Evolutionary conservation across 305 asterid species (phyloP).

Genomic region (Coffea humblotiana): DNA sequence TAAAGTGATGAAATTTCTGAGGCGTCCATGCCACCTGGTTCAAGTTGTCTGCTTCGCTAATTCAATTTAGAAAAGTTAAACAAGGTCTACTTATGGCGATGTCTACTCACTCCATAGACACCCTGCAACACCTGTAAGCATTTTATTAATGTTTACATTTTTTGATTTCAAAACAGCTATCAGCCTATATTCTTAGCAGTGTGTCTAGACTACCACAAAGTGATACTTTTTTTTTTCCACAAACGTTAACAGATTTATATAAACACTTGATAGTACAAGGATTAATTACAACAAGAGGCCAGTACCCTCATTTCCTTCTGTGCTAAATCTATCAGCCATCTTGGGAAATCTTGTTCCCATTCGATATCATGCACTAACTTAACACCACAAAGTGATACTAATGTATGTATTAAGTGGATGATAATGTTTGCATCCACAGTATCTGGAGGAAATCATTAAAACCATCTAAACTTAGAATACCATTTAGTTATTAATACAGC

Average conservation of each 20-base stretch:
- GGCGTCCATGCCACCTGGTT: background rate
- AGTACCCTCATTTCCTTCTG: too few species aligned
- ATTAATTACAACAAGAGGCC: too few species aligned
- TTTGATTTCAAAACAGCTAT: background rate
- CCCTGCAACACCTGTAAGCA: background rate
- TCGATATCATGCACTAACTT: too few species aligned
- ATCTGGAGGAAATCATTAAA: background rate
- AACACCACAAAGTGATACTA: background rate
- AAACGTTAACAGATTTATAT: too few species aligned
- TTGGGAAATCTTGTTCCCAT: too few species aligned
- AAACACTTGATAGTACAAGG: too few species aligned
- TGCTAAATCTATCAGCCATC: too few species aligned
- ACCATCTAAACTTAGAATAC: background rate
- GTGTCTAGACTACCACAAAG: background rate
- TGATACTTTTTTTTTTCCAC: background rate
- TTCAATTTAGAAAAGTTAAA: background rate
- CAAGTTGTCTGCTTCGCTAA: background rate
- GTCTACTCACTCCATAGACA: background rate
- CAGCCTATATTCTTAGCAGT: too few species aligned
- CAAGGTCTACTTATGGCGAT: background rate
- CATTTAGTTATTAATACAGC: background rate
- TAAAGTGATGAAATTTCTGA: too few species aligned
- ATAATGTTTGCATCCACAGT: background rate
- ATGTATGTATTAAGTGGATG: background rate
- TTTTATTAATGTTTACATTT: background rate